Conservation (phyloP, 495 filamentous ascomycete genomes). For the Cenococcum geophilum region DNA sequence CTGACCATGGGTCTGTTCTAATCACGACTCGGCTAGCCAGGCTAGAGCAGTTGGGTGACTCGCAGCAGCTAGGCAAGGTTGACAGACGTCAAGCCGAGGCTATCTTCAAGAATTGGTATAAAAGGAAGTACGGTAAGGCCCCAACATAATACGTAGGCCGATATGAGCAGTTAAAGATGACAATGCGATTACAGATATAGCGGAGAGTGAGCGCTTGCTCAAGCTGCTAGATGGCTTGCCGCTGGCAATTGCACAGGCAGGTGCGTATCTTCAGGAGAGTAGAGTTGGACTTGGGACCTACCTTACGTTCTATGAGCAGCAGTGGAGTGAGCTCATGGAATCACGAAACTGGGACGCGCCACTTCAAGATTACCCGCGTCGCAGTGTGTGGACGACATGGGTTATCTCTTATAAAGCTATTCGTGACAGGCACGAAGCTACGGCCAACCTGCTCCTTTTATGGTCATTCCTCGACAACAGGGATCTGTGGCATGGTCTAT, state of each 20-base stretch:
- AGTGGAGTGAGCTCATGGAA: slow-evolving; percentile 18
- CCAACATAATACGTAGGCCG: slow-evolving; percentile 5
- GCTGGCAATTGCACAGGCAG: slow-evolving; percentile 32
- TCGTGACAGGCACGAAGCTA: not conserved
- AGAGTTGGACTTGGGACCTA: slow-evolving; percentile 4
- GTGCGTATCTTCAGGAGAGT: slow-evolving; percentile 27
- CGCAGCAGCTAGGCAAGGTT: slow-evolving; percentile 30
- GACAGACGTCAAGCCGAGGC: slow-evolving; percentile 20
- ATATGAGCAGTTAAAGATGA: slow-evolving; percentile 7
- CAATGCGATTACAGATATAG: slow-evolving; percentile 11
- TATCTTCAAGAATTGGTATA: slow-evolving; percentile 22
- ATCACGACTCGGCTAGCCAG: slow-evolving; percentile 41
- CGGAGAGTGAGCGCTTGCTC: slow-evolving; percentile 11
- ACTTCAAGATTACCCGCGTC: slow-evolving; percentile 20
- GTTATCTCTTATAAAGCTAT: slow-evolving; percentile 21
- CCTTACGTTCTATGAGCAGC: slow-evolving; percentile 16
- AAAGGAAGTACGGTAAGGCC: slow-evolving; percentile 11
- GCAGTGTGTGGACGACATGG: slow-evolving; percentile 28
- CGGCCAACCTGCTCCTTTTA: slow-evolving; percentile 25
- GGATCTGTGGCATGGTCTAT: slow-evolving; percentile 23
- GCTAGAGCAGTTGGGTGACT: slow-evolving; percentile 16
- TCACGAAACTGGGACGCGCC: not conserved
- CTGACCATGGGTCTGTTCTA: slow-evolving; percentile 40
- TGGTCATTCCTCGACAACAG: slow-evolving; percentile 28
- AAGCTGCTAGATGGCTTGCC: slow-evolving; percentile 32